phyloP scores from a whole-genome alignment of 2,329 filamentous ascomycete species.

The Claviceps sp. region DNA sequence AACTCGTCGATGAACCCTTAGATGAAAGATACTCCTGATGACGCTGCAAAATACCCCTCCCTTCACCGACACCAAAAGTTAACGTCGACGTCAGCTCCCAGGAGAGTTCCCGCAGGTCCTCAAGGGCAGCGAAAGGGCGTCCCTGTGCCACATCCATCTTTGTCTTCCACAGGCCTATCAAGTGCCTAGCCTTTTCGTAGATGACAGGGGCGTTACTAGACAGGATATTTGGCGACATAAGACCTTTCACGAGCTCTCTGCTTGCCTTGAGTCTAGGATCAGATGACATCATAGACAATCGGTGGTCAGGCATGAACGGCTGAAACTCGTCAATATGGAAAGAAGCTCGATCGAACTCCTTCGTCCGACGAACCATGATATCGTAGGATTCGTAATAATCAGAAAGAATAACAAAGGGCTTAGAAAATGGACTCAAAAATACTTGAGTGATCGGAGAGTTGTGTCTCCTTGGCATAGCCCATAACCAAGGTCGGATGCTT shows the following conservation, averaged over 20 bases:
- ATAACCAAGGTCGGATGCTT: neutral
- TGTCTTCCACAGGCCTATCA: constrained; percentile 19
- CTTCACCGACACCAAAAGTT: neutral
- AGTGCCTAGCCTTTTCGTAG: constrained; percentile 14
- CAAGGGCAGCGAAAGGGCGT: constrained; percentile 15
- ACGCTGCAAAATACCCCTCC: neutral
- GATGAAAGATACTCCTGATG: neutral
- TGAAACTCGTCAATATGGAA: neutral
- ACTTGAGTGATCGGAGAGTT: neutral
- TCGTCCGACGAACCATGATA: neutral
- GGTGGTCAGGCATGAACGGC: constrained; percentile 10
- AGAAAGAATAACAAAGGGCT: neutral
- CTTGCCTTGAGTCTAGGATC: constrained; percentile 17
- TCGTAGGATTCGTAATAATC: constrained; percentile 1
- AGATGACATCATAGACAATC: constrained; percentile 13
- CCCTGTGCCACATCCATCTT: constrained; percentile 15
- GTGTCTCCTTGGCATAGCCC: neutral
- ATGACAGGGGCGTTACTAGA: constrained; percentile 15
- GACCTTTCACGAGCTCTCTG: constrained; percentile 14
- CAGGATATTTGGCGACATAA: constrained; percentile 19
- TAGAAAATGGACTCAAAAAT: neutral
- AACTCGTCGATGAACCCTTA: neutral
- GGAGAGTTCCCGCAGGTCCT: constrained; percentile 17
- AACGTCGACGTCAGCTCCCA: constrained; percentile 17
- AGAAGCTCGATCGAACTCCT: constrained; percentile 1